phyloP scores from a whole-genome alignment of 129 eudicot genomes.

The Oenanthe sinensis region DNA sequence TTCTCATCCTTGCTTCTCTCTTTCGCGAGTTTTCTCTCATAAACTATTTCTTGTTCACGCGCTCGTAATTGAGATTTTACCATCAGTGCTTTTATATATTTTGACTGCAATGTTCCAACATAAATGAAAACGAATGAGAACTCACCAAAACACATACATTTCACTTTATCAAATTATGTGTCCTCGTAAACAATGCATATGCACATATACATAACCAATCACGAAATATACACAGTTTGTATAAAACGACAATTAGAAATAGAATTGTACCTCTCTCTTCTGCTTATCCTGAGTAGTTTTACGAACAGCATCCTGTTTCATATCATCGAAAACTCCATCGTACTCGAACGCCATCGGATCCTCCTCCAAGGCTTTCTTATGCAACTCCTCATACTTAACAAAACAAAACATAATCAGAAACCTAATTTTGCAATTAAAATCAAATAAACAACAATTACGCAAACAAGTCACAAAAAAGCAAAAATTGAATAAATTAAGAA shows the following conservation, averaged over 20 bases:
- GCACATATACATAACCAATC: background rate
- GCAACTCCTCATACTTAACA: constrained; percentile 78
- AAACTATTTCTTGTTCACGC: constrained; percentile 73
- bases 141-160: too few species aligned
- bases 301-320: constrained; percentile 67
- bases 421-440: background rate
- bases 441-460: background rate
- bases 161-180: background rate
- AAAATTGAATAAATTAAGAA: background rate
- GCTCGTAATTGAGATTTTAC: constrained; percentile 78
- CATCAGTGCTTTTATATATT: constrained; percentile 64
- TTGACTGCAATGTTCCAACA: constrained; percentile 45
- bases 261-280: constrained; percentile 57
- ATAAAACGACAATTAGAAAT: background rate
- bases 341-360: constrained; percentile 87
- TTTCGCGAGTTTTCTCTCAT: constrained; percentile 87
- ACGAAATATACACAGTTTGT: too few species aligned
- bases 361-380: constrained; percentile 87
- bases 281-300: constrained; percentile 55
- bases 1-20: constrained; percentile 87
- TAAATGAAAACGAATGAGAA: background rate
- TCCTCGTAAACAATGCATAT: background rate
- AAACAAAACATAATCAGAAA: constrained; percentile 5
- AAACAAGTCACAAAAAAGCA: background rate
- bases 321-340: constrained; percentile 81